Percentiles rank a stretch among this genome's conserved stretches.
These are phyloP conservation scores for Seiridium cupressi DNA, from an alignment of 2,329 filamentous ascomycete species.

Conservation along the genomic window DNA sequence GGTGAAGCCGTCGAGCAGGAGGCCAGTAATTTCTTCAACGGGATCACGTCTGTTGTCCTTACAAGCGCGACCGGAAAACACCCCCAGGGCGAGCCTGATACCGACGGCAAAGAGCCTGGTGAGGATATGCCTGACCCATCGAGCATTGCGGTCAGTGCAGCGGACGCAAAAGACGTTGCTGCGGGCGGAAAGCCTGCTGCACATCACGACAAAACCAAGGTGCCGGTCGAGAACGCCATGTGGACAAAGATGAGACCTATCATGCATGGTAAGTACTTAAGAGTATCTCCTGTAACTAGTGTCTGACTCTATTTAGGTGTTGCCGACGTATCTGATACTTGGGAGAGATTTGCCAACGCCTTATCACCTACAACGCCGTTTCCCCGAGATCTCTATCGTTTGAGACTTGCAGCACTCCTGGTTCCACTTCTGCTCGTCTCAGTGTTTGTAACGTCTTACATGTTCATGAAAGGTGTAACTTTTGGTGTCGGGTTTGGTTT, in stretches of 20 bases:
- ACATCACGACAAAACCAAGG: slow-evolving; percentile 72
- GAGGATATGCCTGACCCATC: slow-evolving; percentile 32
- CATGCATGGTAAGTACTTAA: slow-evolving; percentile 49
- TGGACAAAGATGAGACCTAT: slow-evolving; percentile 73
- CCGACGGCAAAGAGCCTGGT: slow-evolving; percentile 20
- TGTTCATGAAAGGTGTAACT: slow-evolving; percentile 62
- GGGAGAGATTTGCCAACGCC: slow-evolving; percentile 52
- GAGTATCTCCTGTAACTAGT: too few species aligned
- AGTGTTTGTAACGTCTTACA: slow-evolving; percentile 54
- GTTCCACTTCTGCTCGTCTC: slow-evolving; percentile 51
- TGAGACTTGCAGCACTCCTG: slow-evolving; percentile 54
- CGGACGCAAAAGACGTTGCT: slow-evolving; percentile 39
- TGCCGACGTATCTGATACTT: slow-evolving; percentile 47
- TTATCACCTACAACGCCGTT: slow-evolving; percentile 66
- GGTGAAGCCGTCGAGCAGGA: slow-evolving; percentile 83
- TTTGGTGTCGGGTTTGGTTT: slow-evolving; percentile 72
- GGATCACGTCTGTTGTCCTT: slow-evolving; percentile 69
- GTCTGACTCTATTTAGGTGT: slow-evolving; percentile 20
- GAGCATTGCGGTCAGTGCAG: slow-evolving; percentile 32
- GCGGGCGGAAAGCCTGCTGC: slow-evolving; percentile 45
- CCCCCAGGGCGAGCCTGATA: slow-evolving; percentile 60
- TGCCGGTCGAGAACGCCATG: slow-evolving; percentile 73
- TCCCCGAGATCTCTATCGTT: slow-evolving; percentile 46
- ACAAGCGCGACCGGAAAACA: slow-evolving; percentile 77
- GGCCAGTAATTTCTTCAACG: slow-evolving; percentile 76